These are phyloP conservation scores for Sugiyamaella chiloensis DNA, from an alignment of 805 yeast species.

Conservation along the genomic window DNA sequence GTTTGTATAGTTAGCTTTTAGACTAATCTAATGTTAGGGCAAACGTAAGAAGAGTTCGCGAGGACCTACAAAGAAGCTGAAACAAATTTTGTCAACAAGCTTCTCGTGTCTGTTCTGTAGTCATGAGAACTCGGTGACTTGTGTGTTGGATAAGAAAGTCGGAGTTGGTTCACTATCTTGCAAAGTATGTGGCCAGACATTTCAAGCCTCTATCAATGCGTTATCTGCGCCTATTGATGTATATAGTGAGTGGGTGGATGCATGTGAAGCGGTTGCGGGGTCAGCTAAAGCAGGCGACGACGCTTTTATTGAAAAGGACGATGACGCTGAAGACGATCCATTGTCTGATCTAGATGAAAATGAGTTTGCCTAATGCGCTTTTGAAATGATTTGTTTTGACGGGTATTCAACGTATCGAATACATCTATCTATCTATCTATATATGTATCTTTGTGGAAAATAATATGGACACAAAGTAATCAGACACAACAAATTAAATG, in stretches of 20 bases:
- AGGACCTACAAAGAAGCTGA: constrained; percentile 74
- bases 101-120: constrained; percentile 93
- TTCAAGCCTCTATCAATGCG: constrained; percentile 83
- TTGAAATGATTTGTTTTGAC: too few relatives aligned
- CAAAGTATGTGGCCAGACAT: constrained; percentile 90
- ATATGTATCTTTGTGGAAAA: too few relatives aligned
- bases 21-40: constrained; percentile 43
- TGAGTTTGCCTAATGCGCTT: constrained; percentile 20
- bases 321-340: constrained; percentile 25
- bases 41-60: constrained; percentile 81
- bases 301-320: constrained; percentile 25
- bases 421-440: too few relatives aligned
- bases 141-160: constrained; percentile 81
- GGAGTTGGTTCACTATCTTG: constrained; percentile 82
- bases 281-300: constrained; percentile 39
- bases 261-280: constrained; percentile 84
- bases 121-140: constrained; percentile 87
- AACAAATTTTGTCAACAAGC: constrained; percentile 73
- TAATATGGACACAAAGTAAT: too few relatives aligned
- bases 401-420: too few relatives aligned
- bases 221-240: constrained; percentile 86
- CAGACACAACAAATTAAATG: background rate
- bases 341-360: constrained; percentile 25
- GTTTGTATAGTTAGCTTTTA: too few relatives aligned
- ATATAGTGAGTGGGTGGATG: constrained; percentile 97